Conservation (phyloP, 129 eudicot genomes). For the Arctium minus region DNA sequence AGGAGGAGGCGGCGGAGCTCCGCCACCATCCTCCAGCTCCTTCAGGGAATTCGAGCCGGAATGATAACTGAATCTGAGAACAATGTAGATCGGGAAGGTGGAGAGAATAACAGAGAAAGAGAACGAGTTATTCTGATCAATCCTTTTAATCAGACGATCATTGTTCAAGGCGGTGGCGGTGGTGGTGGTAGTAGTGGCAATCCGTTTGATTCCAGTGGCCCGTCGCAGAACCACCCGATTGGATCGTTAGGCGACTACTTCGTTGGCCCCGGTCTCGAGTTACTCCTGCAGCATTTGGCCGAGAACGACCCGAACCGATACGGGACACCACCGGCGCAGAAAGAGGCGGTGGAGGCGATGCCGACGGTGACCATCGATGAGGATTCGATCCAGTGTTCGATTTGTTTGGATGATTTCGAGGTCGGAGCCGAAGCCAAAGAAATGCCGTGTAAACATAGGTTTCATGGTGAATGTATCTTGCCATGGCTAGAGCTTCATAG, state of each 20-base stretch:
- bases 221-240: constrained; percentile 14
- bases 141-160: constrained; percentile 58
- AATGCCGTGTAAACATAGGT: constrained; percentile 62
- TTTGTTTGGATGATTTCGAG: constrained; percentile 59
- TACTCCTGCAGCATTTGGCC: constrained; percentile 55
- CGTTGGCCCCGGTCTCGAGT: constrained; percentile 66
- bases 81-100: constrained; percentile 2
- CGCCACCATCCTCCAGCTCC: constrained; percentile 53
- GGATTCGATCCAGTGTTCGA: constrained; percentile 46
- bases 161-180: constrained; percentile 44
- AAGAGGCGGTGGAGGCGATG: constrained; percentile 47
- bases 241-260: constrained; percentile 58
- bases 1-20: constrained; percentile 54
- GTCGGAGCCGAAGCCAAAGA: constrained; percentile 42
- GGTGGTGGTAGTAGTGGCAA: constrained; percentile 5
- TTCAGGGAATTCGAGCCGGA: constrained; percentile 40
- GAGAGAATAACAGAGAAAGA: constrained; percentile 6
- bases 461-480: constrained; percentile 43
- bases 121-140: constrained; percentile 52
- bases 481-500: constrained; percentile 65
- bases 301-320: constrained; percentile 62
- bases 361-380: constrained; percentile 42
- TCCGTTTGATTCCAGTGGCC: constrained; percentile 15
- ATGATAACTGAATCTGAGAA: background rate
- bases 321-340: constrained; percentile 72